phyloP scores from a whole-genome alignment of 2,329 filamentous ascomycete genomes.

The Endocalyx cinctus region DNA sequence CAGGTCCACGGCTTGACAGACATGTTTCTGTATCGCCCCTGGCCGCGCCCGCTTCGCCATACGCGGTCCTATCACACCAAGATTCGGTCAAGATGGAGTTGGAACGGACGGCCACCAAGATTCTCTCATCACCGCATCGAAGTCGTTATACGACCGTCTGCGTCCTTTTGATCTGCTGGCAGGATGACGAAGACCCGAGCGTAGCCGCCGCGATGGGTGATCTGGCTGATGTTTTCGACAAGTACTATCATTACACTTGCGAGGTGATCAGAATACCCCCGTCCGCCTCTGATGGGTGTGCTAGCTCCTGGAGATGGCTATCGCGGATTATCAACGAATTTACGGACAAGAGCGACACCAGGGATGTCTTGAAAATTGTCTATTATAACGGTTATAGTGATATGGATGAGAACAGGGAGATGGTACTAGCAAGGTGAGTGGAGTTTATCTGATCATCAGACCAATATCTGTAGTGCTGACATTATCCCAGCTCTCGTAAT shows the following conservation, averaged over 20 bases:
- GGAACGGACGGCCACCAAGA: conserved; percentile 45
- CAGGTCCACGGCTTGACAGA: conserved; percentile 51
- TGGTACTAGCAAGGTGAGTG: conserved; percentile 52
- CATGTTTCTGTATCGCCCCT: conserved; percentile 33
- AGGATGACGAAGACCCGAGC: conserved; percentile 44
- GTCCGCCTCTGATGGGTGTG: conserved; percentile 37
- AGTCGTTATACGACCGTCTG: conserved; percentile 50
- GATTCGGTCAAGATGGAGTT: conserved; percentile 48
- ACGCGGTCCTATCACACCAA: conserved; percentile 38
- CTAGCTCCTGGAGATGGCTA: conserved; percentile 51
- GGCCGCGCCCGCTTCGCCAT: conserved; percentile 17
- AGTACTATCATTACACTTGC: conserved; percentile 47
- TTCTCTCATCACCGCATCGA: conserved; percentile 45
- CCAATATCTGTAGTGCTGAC: conserved; percentile 15
- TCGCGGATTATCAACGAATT: conserved; percentile 48
- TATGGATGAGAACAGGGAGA: conserved; percentile 50
- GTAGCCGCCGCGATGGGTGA: conserved; percentile 41
- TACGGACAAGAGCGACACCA: conserved; percentile 47
- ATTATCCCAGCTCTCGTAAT: conserved; percentile 39
- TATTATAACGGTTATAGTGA: conserved; percentile 54
- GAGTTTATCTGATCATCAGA: not conserved
- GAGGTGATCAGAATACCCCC: conserved; percentile 47
- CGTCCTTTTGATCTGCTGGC: conserved; percentile 52
- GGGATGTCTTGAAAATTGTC: conserved; percentile 54
- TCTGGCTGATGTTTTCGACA: conserved; percentile 45